Percentiles rank a stretch among this genome's conserved stretches.
Evolutionary conservation across 805 yeast species (phyloP).

Genomic region (Hanseniaspora taiwanica): DNA sequence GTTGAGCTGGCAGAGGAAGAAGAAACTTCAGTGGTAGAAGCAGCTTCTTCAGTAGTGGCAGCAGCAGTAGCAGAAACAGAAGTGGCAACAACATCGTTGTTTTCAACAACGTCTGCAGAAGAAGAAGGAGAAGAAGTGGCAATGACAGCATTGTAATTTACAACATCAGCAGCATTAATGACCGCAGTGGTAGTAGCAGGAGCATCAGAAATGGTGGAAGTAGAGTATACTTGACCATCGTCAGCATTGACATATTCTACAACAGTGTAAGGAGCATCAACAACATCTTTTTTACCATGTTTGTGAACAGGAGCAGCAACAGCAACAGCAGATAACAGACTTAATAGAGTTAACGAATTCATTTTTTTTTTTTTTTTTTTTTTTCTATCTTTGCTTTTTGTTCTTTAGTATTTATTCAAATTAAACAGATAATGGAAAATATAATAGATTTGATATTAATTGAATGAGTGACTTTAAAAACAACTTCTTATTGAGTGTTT

Average conservation of each 20-base stretch:
- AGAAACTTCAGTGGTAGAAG: conserved; percentile 12
- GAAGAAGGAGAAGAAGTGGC: conserved; percentile 13
- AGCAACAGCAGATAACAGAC: conserved; percentile 12
- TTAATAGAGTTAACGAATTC: conserved; percentile 5
- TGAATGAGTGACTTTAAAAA: too few relatives aligned
- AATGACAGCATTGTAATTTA: too few relatives aligned
- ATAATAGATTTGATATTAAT: too few relatives aligned
- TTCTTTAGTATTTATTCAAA: not conserved
- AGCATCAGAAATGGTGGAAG: conserved; percentile 13
- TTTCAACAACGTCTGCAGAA: too few relatives aligned
- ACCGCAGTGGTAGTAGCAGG: conserved; percentile 18
- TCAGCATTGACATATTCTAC: conserved; percentile 18
- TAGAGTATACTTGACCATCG: conserved; percentile 17
- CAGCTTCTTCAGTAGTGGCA: conserved; percentile 16
- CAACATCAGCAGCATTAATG: conserved; percentile 13
- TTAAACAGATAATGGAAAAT: too few relatives aligned
- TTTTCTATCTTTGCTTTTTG: not conserved
- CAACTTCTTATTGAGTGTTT: too few relatives aligned
- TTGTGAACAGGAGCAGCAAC: conserved; percentile 17
- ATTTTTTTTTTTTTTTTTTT: conserved; percentile 2
- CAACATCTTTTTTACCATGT: conserved; percentile 12
- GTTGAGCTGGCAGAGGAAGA: conserved; percentile 19
- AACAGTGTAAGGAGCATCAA: conserved; percentile 16
- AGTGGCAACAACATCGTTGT: conserved; percentile 20
- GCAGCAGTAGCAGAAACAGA: conserved; percentile 21